Evolutionary conservation across 495 filamentous ascomycete genomes (phyloP), one percentile per base, ranked within the genome.

Genomic region (Penicillium atrosanguineum): DNA sequence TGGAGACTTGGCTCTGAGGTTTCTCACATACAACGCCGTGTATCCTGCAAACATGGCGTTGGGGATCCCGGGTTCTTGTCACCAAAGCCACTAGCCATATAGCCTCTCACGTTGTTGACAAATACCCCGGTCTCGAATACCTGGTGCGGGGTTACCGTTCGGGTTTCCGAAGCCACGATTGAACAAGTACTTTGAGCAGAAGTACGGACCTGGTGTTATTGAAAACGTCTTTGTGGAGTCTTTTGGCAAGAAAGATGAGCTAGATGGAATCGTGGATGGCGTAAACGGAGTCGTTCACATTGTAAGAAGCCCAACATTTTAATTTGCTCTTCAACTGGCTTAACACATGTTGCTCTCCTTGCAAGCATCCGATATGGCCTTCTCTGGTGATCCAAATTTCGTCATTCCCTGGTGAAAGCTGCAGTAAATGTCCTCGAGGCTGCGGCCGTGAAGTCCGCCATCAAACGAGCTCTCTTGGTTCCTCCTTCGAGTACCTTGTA

Each of bases 81-180:
- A 86, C 80, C 5, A 81, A 80, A n/a, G 73, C 66, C 20, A 84
- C 79, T 57, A 81, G 82, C 44, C 80, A 72, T 52, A 79, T 85
- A 50, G 82, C 62, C 18, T 78, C 74, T 26, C 77, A 85, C 49
- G 60, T 78, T 18, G 70, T 70, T 45, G 67, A 82, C 59, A 57
- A 76, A 26, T 61, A 83, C 11, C 72, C 86, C 7, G 51, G 61
- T 12, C 63, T 73, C 3, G 79, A 79, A 31, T 83, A 79, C 54
- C 58, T 55, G 15, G 79, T 85, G 18, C 69, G 75, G 9, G 66
- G 74, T 23, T 14, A 77, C 76, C 0, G 74, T 76, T 1, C 79
- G 81, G 23, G 42, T 62, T 62, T 12, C 26, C 50, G 2, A 57
- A 58, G 26, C 80, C 80, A 51, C 80, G 75, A 72, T 41, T 83